Base-by-base conservation (phyloP, 306 rosid species). In the Cucumis cinereus region DNA sequence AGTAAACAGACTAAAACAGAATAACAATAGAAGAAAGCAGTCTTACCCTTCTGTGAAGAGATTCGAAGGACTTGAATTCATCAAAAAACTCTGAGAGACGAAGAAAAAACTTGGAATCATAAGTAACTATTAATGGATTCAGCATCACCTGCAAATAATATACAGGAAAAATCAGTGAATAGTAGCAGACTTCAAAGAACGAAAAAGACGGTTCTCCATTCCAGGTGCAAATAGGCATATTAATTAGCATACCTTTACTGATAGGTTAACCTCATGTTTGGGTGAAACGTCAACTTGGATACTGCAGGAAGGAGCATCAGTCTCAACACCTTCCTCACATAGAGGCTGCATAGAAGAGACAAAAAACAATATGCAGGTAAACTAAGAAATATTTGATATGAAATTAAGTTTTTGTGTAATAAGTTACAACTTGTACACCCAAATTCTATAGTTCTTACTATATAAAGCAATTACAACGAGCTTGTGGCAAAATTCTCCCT, bases 21-120 rank as follows among this genome's bases (percentile, higher is more conserved):
- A 45, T 45, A 45, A 45, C 52, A 16, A 50, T 7, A 50, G 5
- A 45, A 50, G 20, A 1, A 63, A 63, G 23, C 19, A 23, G 14
- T 38, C 89, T 77, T 90, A 93, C 98, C 92, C 96, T 87, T 79
- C 84, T 82, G 75, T 90, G 87, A 33, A 87, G 92, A 93, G 83
- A 86, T 74, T 88, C 84, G 74, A 81, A 84, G 26, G 94, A 83
- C 76, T 83, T 86, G 23, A 89, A 79, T 35, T 76, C 93, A 78
- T 75, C 89, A 85, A 72, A 80, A 83, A 91, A 86, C 60, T 83
- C 90, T 76, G 81, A 54, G 47, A 90, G 50, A 78, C 77, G 82
- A 41, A 74, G 47, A 62, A 88, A 80, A 78, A 81, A 64, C 50
- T 85, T 81, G 4, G 75, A 83, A 85, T 93, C 94, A 73, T 77